These are phyloP conservation scores for Sphaceloma murrayae DNA, from an alignment of 2,329 filamentous ascomycete species.

Conservation along the genomic window DNA sequence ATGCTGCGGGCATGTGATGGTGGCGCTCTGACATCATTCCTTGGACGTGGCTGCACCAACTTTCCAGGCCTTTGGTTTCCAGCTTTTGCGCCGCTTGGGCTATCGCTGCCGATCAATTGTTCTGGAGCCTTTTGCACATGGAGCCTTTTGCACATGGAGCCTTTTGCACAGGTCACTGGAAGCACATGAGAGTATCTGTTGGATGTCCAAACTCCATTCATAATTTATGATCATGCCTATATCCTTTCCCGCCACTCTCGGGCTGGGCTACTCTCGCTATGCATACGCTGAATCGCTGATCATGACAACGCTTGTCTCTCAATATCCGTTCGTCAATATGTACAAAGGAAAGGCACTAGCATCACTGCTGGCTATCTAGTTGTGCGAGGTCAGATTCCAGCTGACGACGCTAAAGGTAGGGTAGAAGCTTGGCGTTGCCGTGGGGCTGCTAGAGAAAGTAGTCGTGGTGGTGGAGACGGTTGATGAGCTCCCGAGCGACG, in stretches of 20 bases:
- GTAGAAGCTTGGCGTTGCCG: background rate
- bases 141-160: no score
- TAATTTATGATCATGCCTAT: conserved; percentile 14
- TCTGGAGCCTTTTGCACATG: no score
- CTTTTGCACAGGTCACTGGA: no score
- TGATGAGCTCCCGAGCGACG: background rate
- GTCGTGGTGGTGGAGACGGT: background rate
- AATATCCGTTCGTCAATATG: background rate
- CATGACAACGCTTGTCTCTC: background rate
- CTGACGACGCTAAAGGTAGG: conserved; percentile 15
- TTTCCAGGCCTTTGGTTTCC: background rate
- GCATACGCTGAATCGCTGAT: conserved; percentile 11
- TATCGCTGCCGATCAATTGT: no score
- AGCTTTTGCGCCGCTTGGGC: no score
- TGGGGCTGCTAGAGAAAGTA: background rate
- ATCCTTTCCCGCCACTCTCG: background rate
- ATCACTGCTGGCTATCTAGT: background rate
- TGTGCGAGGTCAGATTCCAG: conserved; percentile 15
- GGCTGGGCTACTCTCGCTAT: background rate
- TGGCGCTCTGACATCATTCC: conserved; percentile 15
- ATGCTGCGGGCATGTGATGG: conserved; percentile 10
- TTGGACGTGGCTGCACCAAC: background rate
- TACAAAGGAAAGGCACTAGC: background rate
- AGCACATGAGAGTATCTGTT: no score
- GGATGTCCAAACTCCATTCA: no score